A percentile compares a stretch with the other conserved stretches of the same genome.
Conservation (phyloP, 306 rosid genomes). For the barrel medic (Medicago truncatula) region DNA sequence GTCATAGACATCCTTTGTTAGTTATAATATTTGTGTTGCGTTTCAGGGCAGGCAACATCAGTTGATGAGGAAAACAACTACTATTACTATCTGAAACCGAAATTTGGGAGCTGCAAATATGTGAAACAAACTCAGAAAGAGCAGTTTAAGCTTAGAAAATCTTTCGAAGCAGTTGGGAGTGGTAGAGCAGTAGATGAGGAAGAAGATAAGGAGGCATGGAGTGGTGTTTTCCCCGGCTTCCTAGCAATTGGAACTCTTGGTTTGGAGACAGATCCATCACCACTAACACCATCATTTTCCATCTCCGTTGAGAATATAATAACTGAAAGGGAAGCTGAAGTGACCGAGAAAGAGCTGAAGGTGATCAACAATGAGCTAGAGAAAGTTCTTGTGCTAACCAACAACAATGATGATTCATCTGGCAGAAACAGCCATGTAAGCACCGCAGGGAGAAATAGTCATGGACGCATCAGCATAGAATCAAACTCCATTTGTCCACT, state of each 20-base stretch:
- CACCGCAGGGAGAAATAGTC: conserved; percentile 67
- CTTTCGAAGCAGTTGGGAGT: background rate
- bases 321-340: conserved; percentile 79
- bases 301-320: conserved; percentile 73
- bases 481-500: conserved; percentile 55
- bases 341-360: conserved; percentile 76
- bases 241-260: conserved; percentile 93
- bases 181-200: background rate
- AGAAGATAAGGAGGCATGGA: background rate
- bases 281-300: conserved; percentile 71
- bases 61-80: background rate
- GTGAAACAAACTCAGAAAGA: background rate
- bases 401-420: conserved; percentile 45
- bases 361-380: conserved; percentile 79
- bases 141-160: background rate
- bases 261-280: conserved; percentile 54
- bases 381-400: conserved; percentile 59
- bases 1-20: background rate
- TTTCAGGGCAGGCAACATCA: background rate
- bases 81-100: background rate
- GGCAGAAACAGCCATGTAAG: conserved; percentile 68
- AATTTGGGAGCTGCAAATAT: background rate
- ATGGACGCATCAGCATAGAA: conserved; percentile 38
- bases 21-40: background rate
- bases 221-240: conserved; percentile 62